phyloP scores from a whole-genome alignment of 1,284 basidiomycete genomes.

The Wallemia mellicola region DNA sequence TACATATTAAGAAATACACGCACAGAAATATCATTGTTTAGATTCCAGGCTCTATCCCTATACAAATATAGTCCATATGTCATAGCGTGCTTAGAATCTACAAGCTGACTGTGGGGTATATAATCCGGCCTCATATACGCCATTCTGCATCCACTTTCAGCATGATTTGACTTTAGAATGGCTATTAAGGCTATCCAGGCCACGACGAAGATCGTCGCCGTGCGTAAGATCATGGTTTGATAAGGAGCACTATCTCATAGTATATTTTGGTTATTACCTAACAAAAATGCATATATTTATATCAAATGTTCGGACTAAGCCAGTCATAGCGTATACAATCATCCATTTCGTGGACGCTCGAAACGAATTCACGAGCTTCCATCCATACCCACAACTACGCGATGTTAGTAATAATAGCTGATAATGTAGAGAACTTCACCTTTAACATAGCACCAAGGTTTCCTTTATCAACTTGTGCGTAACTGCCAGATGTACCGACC shows the following conservation, averaged over 20 bases:
- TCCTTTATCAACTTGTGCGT: constrained; percentile 30
- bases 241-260: background rate
- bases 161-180: background rate
- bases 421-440: constrained; percentile 18
- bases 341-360: constrained; percentile 41
- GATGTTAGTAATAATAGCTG: background rate
- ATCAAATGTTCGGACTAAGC: constrained; percentile 10
- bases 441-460: constrained; percentile 59
- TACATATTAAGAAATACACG: too few relatives aligned
- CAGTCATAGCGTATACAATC: constrained; percentile 45
- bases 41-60: constrained; percentile 61
- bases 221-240: background rate
- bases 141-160: constrained; percentile 23
- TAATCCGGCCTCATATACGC: constrained; percentile 90
- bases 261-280: too few relatives aligned
- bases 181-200: background rate
- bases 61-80: constrained; percentile 72
- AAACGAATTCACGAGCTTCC: constrained; percentile 60
- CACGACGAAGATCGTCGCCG: background rate
- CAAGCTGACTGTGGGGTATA: constrained; percentile 30
- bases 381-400: constrained; percentile 59
- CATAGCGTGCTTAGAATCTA: constrained; percentile 31
- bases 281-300: background rate
- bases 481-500: constrained; percentile 47
- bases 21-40: constrained; percentile 23